Evolutionary conservation across 805 yeast genomes (phyloP), one percentile per base, ranked within the genome.

Genomic region (Saccharomyces mikatae): DNA sequence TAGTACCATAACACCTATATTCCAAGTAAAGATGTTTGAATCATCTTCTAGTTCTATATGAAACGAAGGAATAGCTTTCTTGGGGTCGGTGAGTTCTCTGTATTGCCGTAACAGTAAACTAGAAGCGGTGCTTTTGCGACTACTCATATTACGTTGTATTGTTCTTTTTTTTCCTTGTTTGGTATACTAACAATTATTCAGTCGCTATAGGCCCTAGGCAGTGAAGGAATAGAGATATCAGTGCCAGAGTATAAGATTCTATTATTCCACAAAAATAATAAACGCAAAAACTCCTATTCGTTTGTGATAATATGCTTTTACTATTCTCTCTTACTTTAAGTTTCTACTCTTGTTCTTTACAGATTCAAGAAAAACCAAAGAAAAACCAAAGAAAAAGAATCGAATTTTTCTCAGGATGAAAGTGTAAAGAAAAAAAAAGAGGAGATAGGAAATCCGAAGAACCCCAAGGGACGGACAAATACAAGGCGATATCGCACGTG

Each of bases 81-180:
- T 86, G 10, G 97, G 96, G 74, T 91, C 95, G 24, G 97, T 89
- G 56, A 92, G 84, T 69, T 92, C 97, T 70, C 88, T 83, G 74
- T 78, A 91, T 79, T 92, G 97, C 79, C 94, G 90, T 82, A 89
- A 86, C 55, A 92, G 78, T 55, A 92, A 80, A 57, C 95, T 84
- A 17, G 96, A 90, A 29, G 92, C 90, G 30, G 85, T 78, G 63
- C 77, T 79, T 56, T 69, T 70, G 46, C 70, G 69, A 49, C 63
- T 62, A 52, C 64, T 62, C 70, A 67, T 67, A 2, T 22, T 54
- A 27, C 14, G 44, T 21, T 46, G 21, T 31, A 24, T 36, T 36
- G 44, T 27, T 28, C 30, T 52, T 29, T n/a, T 29, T n/a, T 48
- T 36, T n/a, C 21, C 36, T n/a, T n/a, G 31, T 47, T 46, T 46